Evolutionary conservation across 179 eudicot species (phyloP).

Genomic region (Camellia oleifera): DNA sequence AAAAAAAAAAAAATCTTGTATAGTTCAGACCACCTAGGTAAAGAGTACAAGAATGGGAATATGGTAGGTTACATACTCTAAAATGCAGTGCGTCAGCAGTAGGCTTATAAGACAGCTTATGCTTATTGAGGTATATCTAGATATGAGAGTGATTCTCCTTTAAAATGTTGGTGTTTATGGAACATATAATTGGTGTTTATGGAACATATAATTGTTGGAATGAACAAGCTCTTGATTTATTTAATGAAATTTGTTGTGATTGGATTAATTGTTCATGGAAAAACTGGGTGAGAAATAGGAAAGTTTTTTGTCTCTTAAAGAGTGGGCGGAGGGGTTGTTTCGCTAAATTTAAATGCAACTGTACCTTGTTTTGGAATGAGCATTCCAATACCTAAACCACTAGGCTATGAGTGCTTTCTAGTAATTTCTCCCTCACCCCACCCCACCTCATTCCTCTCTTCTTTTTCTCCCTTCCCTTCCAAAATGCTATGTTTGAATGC

Average conservation of each 20-base stretch:
- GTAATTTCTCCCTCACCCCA: neutral
- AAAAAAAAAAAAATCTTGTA: neutral
- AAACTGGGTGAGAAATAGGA: neutral
- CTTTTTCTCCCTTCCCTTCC: neutral
- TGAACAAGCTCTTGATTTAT: too few relatives aligned
- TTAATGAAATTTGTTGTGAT: neutral
- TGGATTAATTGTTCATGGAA: neutral
- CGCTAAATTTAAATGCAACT: neutral
- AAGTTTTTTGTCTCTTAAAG: too few relatives aligned
- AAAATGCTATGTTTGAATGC: neutral
- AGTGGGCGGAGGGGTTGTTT: neutral
- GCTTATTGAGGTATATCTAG: neutral
- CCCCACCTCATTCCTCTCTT: neutral
- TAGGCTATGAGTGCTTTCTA: neutral
- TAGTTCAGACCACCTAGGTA: neutral
- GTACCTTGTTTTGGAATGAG: neutral
- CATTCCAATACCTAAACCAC: neutral
- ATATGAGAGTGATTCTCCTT: neutral
- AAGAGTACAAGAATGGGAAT: neutral
- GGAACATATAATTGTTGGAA: neutral
- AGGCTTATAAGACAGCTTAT: too few relatives aligned
- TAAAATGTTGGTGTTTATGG: neutral
- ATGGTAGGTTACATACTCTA: neutral
- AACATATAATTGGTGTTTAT: neutral
- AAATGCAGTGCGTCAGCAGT: neutral